Base-by-base conservation (phyloP, 768 basidiomycete genomes). In the Gyrodon lividus region DNA sequence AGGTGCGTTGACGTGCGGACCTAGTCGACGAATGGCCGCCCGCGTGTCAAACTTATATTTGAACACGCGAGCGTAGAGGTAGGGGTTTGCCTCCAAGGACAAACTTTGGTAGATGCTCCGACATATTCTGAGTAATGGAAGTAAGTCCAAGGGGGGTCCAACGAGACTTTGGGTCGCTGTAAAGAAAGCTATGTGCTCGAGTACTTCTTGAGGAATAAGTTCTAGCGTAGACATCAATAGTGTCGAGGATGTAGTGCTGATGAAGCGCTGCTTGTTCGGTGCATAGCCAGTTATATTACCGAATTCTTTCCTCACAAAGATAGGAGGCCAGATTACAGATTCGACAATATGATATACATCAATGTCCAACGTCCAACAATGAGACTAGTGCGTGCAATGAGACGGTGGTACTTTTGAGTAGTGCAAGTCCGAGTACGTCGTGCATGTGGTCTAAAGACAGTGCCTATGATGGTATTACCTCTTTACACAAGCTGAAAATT, bases 111-210 rank as follows among this genome's bases (percentile, higher is more conserved):
- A 59, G 51, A 82, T 69, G 34, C 63, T 69, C 46, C 73, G 78
- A 65, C 75, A 82, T 28, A 78, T 72, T 30, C 68, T 56, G 14
- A 88, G 73, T 19, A 92, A 70, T 10, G 84, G 72, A n/a, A 77
- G 47, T 26, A 92, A 70, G 30, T 72, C 73, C 1, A 78, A 71
- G 14, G 86, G 87, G 7, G 88, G 86, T 16, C 87, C 86, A 37
- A 83, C 70, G 44, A 77, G 69, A 26, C 50, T 57, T 5, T 76
- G 62, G 4, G 81, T 81, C 7, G 78, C 82, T 35, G 81, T 69
- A 58, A 82, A 83, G 63, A 78, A 84, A 1, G 88, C 88, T 59
- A 95, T 84, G 45, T 83, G 82, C 63, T 92, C 86, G 40, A 94
- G 76, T 34, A 93, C 77, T 68, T 93, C 92, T 53, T 79, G 80